Conservation (phyloP, 495 filamentous ascomycete species). For the Neurospora sp. region DNA sequence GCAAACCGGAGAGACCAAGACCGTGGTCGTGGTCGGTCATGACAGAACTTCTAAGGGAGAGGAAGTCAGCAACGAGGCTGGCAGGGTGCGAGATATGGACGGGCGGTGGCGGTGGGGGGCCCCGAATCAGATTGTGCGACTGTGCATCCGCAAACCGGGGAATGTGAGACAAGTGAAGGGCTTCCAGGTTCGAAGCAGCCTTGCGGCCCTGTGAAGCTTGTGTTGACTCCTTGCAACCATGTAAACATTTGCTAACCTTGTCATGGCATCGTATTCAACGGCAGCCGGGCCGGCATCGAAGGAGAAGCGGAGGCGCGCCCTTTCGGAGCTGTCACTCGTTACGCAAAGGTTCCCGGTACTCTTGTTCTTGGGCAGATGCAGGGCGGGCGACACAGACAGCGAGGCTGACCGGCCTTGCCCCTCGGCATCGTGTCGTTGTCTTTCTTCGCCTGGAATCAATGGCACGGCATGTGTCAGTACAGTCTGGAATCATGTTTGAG, state of each 20-base stretch:
- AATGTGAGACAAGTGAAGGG: background rate
- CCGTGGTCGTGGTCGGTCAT: constrained; percentile 51
- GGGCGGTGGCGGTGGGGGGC: background rate
- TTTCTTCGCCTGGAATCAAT: constrained; percentile 30
- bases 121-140: constrained; percentile 11
- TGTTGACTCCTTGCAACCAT: background rate
- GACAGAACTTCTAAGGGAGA: constrained; percentile 34
- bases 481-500: background rate
- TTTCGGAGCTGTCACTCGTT: constrained; percentile 29
- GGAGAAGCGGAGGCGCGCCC: constrained; percentile 41
- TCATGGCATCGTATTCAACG: constrained; percentile 41
- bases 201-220: background rate
- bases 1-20: constrained; percentile 62
- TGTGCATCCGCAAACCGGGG: constrained; percentile 23
- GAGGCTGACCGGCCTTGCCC: constrained; percentile 18
- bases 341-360: constrained; percentile 53
- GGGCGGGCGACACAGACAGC: constrained; percentile 19
- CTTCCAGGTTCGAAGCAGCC: background rate
- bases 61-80: constrained; percentile 16
- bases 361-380: constrained; percentile 52
- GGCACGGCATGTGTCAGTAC: constrained; percentile 15
- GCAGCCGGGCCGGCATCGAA: constrained; percentile 42
- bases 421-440: constrained; percentile 25
- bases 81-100: background rate
- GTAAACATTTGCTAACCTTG: constrained; percentile 32